A percentile compares a stretch with the other conserved stretches of the same genome.
phyloP scores from a whole-genome alignment of 441 rosid species.

The Rhodomyrtus psidioides region DNA sequence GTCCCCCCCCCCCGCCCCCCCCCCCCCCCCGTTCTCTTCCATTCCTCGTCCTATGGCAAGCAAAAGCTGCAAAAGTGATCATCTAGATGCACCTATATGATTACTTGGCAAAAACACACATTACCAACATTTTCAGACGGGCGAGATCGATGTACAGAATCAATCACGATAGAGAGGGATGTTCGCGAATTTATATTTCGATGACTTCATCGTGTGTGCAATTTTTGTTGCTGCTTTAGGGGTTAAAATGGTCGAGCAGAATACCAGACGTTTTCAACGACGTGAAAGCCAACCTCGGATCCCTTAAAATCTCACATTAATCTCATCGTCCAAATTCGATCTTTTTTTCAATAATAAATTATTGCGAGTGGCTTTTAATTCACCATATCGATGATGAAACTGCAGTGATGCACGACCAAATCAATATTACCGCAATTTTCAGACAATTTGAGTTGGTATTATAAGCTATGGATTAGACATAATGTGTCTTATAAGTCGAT shows the following conservation, averaged over 20 bases:
- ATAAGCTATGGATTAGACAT: not conserved
- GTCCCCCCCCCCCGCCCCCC: constrained; percentile 38
- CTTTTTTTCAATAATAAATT: not conserved
- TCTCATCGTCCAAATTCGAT: not conserved
- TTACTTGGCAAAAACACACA: not conserved
- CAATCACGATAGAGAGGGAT: not conserved
- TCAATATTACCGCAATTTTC: not conserved
- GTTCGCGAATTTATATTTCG: not conserved
- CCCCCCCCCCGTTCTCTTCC: constrained; percentile 21
- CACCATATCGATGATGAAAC: not conserved
- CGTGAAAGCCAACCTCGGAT: not conserved
- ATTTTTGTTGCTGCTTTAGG: no score
- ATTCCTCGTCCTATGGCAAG: not conserved
- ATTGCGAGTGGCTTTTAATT: not conserved
- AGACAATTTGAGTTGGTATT: not conserved
- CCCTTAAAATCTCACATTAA: not conserved
- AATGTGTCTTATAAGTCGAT: no score
- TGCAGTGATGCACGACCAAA: not conserved
- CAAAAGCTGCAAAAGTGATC: not conserved
- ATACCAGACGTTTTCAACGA: not conserved
- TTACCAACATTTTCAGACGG: not conserved
- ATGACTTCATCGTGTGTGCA: no score
- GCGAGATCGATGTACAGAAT: accelerated
- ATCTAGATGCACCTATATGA: not conserved
- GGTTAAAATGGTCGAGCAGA: not conserved